Conservation (phyloP, 768 basidiomycete species). For the Tephrocybe sp. region DNA sequence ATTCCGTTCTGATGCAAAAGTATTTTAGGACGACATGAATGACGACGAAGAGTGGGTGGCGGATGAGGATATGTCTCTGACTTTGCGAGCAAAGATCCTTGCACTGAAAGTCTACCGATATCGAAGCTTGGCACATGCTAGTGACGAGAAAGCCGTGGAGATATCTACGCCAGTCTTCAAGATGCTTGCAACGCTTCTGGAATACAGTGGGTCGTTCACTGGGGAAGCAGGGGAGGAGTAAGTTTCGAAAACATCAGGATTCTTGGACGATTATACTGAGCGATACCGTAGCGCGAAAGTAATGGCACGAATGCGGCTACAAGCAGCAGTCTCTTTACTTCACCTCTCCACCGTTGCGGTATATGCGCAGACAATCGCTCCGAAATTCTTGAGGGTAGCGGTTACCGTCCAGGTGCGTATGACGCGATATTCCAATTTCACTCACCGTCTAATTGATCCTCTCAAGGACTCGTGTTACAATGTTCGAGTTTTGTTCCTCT, state of each 20-base stretch:
- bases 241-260: constrained; percentile 14
- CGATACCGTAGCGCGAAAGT: constrained; percentile 46
- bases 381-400: constrained; percentile 66
- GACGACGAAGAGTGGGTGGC: constrained; percentile 75
- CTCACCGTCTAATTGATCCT: neutral
- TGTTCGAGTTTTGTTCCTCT: constrained; percentile 76
- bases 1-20: constrained; percentile 2
- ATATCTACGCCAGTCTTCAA: constrained; percentile 74
- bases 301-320: constrained; percentile 77
- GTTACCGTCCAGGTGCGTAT: constrained; percentile 70
- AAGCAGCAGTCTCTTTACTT: constrained; percentile 77
- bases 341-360: constrained; percentile 63
- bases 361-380: constrained; percentile 55
- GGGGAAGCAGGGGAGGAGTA: constrained; percentile 44
- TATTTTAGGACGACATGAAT: constrained; percentile 54
- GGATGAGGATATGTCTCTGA: constrained; percentile 55
- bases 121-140: constrained; percentile 69
- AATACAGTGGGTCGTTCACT: constrained; percentile 62
- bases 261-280: constrained; percentile 1
- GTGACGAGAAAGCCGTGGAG: constrained; percentile 55
- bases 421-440: neutral
- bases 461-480: constrained; percentile 83
- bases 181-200: constrained; percentile 70
- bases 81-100: constrained; percentile 67
- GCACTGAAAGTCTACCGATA: constrained; percentile 81